phyloP scores from a whole-genome alignment of 768 basidiomycete species.

The Mycena indigotica region DNA sequence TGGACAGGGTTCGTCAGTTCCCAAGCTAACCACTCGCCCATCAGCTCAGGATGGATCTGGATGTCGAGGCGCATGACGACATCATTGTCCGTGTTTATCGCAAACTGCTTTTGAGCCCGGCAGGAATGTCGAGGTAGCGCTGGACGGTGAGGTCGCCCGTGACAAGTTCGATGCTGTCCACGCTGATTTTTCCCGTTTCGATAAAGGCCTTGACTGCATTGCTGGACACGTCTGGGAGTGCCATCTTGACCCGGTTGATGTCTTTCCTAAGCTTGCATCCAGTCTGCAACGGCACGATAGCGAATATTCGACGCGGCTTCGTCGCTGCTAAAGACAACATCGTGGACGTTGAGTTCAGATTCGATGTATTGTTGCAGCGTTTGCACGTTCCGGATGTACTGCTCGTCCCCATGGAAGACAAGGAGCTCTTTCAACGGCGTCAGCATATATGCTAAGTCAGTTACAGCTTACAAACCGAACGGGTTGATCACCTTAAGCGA shows the following conservation, averaged over 20 bases:
- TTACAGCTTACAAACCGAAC: background rate
- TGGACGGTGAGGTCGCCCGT: constrained; percentile 91
- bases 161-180: constrained; percentile 88
- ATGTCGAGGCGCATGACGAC: constrained; percentile 94
- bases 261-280: constrained; percentile 94
- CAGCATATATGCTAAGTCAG: too few relatives aligned
- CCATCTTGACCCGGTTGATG: constrained; percentile 86
- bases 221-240: constrained; percentile 77
- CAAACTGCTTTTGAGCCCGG: constrained; percentile 62
- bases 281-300: constrained; percentile 92
- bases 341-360: constrained; percentile 94
- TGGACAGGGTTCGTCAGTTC: constrained; percentile 93
- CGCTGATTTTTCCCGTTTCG: constrained; percentile 70
- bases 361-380: constrained; percentile 86
- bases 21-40: constrained; percentile 84
- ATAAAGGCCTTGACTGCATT: constrained; percentile 81
- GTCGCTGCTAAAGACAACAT: constrained; percentile 86
- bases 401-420: constrained; percentile 86
- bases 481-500: constrained; percentile 68
- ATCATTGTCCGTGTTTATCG: constrained; percentile 90
- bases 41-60: constrained; percentile 82
- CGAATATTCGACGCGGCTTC: constrained; percentile 84
- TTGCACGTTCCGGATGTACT: constrained; percentile 84
- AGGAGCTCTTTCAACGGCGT: constrained; percentile 90
- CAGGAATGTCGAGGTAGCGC: constrained; percentile 82